Base-by-base conservation (phyloP, 1,284 basidiomycete species). In the Puccinia horiana region DNA sequence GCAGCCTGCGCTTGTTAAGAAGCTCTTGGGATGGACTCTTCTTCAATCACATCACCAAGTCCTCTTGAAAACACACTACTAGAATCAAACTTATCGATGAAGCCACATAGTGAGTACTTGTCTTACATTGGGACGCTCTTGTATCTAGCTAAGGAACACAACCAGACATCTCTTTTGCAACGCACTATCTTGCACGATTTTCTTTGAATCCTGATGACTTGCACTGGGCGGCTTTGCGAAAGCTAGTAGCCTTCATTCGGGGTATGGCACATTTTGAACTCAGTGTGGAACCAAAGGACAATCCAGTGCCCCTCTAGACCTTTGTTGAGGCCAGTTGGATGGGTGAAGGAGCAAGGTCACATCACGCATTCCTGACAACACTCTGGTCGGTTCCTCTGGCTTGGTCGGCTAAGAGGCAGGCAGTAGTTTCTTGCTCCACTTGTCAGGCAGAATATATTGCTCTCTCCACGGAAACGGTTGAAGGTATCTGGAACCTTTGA, bases 371-470 rank as follows among this genome's bases (percentile, higher is more conserved):
- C n/a, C n/a, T 52, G 49, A 16, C 44, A 47, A 47, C 44, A 8
- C 44, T 47, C 11, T 52, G 49, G 49, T 52, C 18, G 12, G 49
- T 52, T 23, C 73, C 47, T 20, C n/a, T 75, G 5, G 35, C n/a
- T 1, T 75, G 73, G 73, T 16, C 29, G n/a, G 29, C 73, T 16
- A 56, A 29, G 20, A 1, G 73, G 4, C 73, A 54, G 40, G 20
- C 32, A 1, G 32, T 18, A 20, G 49, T 58, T 1, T 47, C 73
- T 2, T 6, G 18, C 16, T 75, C 73, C 1, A 58, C 73, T 18
- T 54, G 73, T 47, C 52, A 75, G 18, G 73, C 44, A 18, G 72
- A 74, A 18, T 54, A 52, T 18, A 74, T 74, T 18, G 70, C 40
- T 6, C 9, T 73, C 9, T 40, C 35, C 8, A 18, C n/a, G 6